phyloP scores from a whole-genome alignment of 1,139 yeast species.

The Debaryomyces sp. region DNA sequence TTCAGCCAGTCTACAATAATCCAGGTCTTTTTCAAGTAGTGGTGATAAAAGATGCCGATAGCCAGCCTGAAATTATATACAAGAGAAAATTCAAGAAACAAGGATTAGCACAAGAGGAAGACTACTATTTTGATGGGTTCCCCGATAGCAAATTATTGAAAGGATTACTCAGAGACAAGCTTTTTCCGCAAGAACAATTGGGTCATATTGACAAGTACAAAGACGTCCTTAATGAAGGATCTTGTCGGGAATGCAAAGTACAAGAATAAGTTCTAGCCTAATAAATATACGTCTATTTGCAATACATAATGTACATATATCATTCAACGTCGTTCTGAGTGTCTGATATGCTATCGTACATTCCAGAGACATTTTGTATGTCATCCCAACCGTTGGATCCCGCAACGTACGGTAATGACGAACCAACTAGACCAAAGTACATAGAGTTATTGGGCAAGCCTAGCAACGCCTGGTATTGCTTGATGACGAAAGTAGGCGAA shows the following conservation, averaged over 20 bases:
- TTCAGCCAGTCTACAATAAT: constrained; percentile 40
- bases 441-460: constrained; percentile 45
- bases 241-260: constrained; percentile 17
- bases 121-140: constrained; percentile 45
- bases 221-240: constrained; percentile 9
- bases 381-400: constrained; percentile 45
- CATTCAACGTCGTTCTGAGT: constrained; percentile 2
- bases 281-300: constrained; percentile 1
- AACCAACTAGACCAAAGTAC: constrained; percentile 43
- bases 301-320: constrained; percentile 3
- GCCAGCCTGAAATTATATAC: constrained; percentile 28
- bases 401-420: constrained; percentile 46
- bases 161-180: constrained; percentile 33
- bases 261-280: constrained; percentile 10
- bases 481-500: constrained; percentile 48
- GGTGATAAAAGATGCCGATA: constrained; percentile 15
- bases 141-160: constrained; percentile 50
- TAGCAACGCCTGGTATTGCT: constrained; percentile 43
- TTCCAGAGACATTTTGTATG: constrained; percentile 13
- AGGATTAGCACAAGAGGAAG: constrained; percentile 28
- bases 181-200: constrained; percentile 30
- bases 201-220: constrained; percentile 38
- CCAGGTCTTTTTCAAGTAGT: constrained; percentile 44
- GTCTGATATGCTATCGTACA: constrained; percentile 2
- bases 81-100: constrained; percentile 40